A percentile compares a stretch with the other conserved stretches of the same genome.
Evolutionary conservation across 305 asterid species (phyloP).

Genomic region (Fraxinus floribunda): DNA sequence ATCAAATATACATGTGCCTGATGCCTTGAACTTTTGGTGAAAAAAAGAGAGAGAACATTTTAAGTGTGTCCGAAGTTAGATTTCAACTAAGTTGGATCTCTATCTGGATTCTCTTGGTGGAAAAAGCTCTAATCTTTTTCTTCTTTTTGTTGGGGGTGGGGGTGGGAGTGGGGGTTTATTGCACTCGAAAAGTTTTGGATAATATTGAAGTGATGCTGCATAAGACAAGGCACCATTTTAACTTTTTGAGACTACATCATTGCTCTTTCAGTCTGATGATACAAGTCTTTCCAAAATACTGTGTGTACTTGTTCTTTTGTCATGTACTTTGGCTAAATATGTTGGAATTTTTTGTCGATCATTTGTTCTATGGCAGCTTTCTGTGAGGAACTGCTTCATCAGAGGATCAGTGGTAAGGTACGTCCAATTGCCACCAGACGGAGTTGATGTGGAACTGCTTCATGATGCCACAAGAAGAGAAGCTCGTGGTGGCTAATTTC

Average conservation of each 20-base stretch:
- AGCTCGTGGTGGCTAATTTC: constrained; percentile 75
- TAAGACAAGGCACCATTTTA: no score
- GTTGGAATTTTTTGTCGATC: constrained; percentile 7
- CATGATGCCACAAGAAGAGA: constrained; percentile 99
- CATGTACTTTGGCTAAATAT: neutral
- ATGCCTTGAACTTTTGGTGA: neutral
- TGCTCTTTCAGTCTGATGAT: no score
- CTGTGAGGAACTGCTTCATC: constrained; percentile 96
- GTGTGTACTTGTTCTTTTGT: neutral
- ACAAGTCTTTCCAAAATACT: no score
- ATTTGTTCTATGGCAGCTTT: constrained; percentile 54
- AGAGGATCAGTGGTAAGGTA: constrained; percentile 96
- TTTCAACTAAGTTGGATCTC: neutral
- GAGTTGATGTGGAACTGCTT: constrained; percentile 90
- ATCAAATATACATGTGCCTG: neutral
- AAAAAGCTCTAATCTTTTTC: neutral
- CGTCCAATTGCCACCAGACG: constrained; percentile 96
- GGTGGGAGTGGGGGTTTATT: neutral
- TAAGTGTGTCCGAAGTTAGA: neutral
- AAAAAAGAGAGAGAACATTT: neutral
- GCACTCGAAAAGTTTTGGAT: no score
- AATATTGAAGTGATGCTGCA: no score
- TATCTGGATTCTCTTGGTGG: neutral
- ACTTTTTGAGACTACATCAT: no score
- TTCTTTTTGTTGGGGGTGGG: neutral